A percentile compares a stretch with the other conserved stretches of the same genome.
phyloP scores from a whole-genome alignment of 2,329 filamentous ascomycete genomes.

The Albifimbria verrucaria region DNA sequence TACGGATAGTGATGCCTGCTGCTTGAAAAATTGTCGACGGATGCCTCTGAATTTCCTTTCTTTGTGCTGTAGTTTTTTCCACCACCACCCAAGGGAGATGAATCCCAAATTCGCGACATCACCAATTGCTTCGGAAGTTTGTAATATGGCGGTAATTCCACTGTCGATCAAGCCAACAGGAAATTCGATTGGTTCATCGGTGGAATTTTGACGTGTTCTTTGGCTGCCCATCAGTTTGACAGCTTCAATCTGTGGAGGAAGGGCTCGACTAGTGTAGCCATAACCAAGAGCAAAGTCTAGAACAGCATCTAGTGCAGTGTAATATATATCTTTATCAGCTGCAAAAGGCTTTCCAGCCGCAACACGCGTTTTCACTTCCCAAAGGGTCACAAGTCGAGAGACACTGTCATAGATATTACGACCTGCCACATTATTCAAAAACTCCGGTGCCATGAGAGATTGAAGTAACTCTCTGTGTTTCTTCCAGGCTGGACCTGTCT shows the following conservation, averaged over 20 bases:
- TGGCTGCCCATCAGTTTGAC: neutral
- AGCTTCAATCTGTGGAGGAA: slow-evolving; percentile 12
- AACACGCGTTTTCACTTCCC: slow-evolving; percentile 27
- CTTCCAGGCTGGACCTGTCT: slow-evolving; percentile 28
- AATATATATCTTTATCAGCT: slow-evolving; percentile 28
- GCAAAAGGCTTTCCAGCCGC: slow-evolving; percentile 21
- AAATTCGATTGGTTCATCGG: neutral
- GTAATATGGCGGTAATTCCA: slow-evolving; percentile 4
- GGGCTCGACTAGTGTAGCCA: slow-evolving; percentile 19
- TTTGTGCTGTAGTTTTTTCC: neutral
- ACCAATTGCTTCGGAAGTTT: neutral
- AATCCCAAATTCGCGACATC: neutral
- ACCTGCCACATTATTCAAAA: slow-evolving; percentile 28
- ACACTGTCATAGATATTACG: slow-evolving; percentile 31
- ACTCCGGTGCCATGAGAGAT: slow-evolving; percentile 34
- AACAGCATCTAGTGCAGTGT: slow-evolving; percentile 28
- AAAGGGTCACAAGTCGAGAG: slow-evolving; percentile 28
- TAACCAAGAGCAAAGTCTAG: slow-evolving; percentile 28
- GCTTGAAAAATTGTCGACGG: slow-evolving; percentile 1
- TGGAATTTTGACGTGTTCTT: neutral
- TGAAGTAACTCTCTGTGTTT: slow-evolving; percentile 30
- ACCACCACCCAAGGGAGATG: neutral
- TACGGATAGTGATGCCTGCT: slow-evolving; percentile 4
- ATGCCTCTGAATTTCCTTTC: neutral
- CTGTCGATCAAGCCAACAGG: slow-evolving; percentile 14